Base-by-base conservation (phyloP, 2,329 filamentous ascomycete species). In the Drechmeria coniospora region DNA sequence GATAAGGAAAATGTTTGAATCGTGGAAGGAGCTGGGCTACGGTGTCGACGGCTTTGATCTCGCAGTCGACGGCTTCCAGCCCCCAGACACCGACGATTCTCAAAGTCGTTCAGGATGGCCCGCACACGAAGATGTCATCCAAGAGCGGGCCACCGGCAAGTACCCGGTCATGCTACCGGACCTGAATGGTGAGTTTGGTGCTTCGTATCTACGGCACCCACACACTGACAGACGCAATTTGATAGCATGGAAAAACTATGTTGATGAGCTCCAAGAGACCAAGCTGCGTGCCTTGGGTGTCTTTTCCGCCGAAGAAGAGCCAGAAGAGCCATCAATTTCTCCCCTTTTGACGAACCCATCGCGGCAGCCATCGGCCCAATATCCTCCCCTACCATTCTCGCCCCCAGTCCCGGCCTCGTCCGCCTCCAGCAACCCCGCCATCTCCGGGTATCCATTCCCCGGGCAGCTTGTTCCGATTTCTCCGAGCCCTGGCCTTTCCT, bases 261-360 rank as follows among this genome's bases (percentile, higher is more conserved):
- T 86, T 32, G 69, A 79, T 30, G 76, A 79, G 39, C 60, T 95
- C 20, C 74, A 81, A 40, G 90, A 98, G 56, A 83, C 87, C 34
- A 98, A 94, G 56, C 63, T 98, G 28, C 75, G 84, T 35, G 86
- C 87, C 27, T 65, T 98, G 30, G 90, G 90, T 37, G 90, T 95
- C 9, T 84, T 74, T 12, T 65, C 81, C 34, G 80, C 74, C 20
- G 74, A 78, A 26, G 77, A 83, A 5, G 81, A 90, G 28, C 70
- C 74, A 8, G 56, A 68, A 34, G 58, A 67, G 4, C 56, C 63
- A 23, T 71, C 73, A 4, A 64, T 77, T 38, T 87, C 83, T 10
- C 75, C 76, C 8, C 69, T 59, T n/a, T 61, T 61, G 4, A 64
- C 68, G 8, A 59, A 65, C 27, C 59, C 76, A 38, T 77, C 73